Evolutionary conservation across 805 yeast genomes (phyloP).

Genomic region (Saturnispora halmiae): DNA sequence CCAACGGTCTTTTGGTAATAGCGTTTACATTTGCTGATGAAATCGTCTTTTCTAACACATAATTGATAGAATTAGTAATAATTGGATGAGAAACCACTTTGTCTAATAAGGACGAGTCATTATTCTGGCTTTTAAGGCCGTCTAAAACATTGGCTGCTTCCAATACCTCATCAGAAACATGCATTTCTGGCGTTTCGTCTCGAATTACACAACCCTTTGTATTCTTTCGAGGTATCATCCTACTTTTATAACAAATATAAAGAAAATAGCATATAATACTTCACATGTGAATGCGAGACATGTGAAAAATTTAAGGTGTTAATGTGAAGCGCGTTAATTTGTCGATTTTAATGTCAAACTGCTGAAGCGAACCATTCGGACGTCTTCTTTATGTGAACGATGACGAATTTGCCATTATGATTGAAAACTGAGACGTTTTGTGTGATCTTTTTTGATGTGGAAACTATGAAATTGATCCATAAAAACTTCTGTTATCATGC

Average conservation of each 20-base stretch:
- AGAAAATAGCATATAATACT: not conserved
- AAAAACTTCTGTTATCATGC: too few species aligned
- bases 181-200: not conserved
- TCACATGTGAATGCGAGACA: too few species aligned
- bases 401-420: too few species aligned
- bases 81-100: constrained; percentile 31
- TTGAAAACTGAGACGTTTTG: too few species aligned
- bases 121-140: not conserved
- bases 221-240: not conserved
- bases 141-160: not conserved
- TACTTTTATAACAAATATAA: not conserved
- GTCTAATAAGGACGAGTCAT: constrained; percentile 24
- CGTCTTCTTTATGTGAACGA: too few species aligned
- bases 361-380: too few species aligned
- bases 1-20: not conserved
- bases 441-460: too few species aligned
- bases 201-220: not conserved
- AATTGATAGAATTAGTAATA: constrained; percentile 29
- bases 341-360: too few species aligned
- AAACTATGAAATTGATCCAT: too few species aligned
- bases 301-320: not conserved
- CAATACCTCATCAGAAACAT: not conserved
- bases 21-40: constrained; percentile 18
- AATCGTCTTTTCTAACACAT: constrained; percentile 30
- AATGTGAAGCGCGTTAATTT: too few species aligned